Conservation (phyloP, 352 stramenopile genomes). For the Globisporangium ultimum region DNA sequence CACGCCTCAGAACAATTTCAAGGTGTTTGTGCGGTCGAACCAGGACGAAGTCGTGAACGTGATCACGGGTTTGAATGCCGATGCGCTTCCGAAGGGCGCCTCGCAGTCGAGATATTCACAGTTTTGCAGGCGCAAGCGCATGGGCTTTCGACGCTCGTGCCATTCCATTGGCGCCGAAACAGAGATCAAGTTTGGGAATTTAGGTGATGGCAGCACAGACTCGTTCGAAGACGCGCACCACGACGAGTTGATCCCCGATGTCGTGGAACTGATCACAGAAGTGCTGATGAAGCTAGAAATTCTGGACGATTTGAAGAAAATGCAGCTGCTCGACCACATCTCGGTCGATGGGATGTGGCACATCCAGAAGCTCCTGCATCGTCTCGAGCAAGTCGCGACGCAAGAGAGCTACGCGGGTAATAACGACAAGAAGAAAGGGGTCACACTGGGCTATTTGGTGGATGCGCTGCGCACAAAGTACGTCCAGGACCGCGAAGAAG, state of each 20-base stretch:
- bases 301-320: constrained; percentile 77
- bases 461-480: constrained; percentile 14
- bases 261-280: constrained; percentile 72
- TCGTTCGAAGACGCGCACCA: constrained; percentile 22
- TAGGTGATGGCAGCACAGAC: constrained; percentile 12
- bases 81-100: constrained; percentile 67
- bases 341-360: constrained; percentile 78
- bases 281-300: constrained; percentile 71
- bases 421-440: constrained; percentile 3
- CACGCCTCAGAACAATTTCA: constrained; percentile 90
- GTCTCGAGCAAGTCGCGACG: constrained; percentile 21
- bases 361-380: constrained; percentile 46
- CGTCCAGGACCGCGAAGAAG: constrained; percentile 7
- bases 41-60: constrained; percentile 78
- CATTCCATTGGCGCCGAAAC: constrained; percentile 62
- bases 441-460: constrained; percentile 28
- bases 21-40: constrained; percentile 82
- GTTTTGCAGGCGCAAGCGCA: constrained; percentile 58
- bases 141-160: constrained; percentile 75
- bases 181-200: constrained; percentile 24
- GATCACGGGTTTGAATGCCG: constrained; percentile 64
- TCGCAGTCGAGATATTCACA: constrained; percentile 63
- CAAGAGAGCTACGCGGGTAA: constrained; percentile 10
- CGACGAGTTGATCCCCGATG: constrained; percentile 52
- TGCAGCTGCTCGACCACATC: constrained; percentile 80